Conservation (phyloP, 2,329 filamentous ascomycete species). For the Talaromyces albobiverticillius region DNA sequence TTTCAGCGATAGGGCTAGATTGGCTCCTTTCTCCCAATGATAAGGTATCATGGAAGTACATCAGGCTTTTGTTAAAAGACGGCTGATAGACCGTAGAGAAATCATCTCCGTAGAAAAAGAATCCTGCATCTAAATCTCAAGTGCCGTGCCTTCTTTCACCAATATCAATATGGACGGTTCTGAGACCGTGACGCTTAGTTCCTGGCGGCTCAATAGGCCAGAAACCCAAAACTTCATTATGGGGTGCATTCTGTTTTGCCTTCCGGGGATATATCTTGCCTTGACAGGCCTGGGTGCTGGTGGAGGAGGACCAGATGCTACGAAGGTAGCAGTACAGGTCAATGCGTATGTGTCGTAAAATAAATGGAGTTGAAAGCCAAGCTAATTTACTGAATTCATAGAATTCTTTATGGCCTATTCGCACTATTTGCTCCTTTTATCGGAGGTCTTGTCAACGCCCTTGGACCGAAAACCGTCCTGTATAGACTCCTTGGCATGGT, state of each 20-base stretch:
- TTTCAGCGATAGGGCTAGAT: neutral
- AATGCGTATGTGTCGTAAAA: conserved; percentile 14
- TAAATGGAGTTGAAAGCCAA: neutral
- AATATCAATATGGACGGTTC: neutral
- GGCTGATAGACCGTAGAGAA: neutral
- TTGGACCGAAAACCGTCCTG: conserved; percentile 15
- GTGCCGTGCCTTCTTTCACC: neutral
- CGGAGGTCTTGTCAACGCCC: conserved; percentile 19
- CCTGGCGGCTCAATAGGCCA: neutral
- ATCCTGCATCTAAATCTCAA: neutral
- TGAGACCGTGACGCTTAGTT: neutral
- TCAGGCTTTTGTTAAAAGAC: neutral
- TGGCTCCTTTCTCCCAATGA: neutral
- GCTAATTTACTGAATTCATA: neutral
- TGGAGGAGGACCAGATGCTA: conserved; percentile 20
- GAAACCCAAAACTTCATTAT: conserved; percentile 38
- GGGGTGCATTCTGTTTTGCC: conserved; percentile 21
- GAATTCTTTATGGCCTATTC: conserved; percentile 19
- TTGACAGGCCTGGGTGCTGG: conserved; percentile 22
- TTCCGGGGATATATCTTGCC: conserved; percentile 22
- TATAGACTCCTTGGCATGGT: conserved; percentile 5
- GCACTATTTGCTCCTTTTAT: conserved; percentile 19
- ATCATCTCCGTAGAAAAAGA: neutral
- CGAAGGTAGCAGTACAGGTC: conserved; percentile 17
- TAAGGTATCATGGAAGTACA: neutral